Evolutionary conservation across 2,329 filamentous ascomycete genomes (phyloP), one percentile per base, ranked within the genome.

Genomic region (Magnaporthiopsis rhizophila): DNA sequence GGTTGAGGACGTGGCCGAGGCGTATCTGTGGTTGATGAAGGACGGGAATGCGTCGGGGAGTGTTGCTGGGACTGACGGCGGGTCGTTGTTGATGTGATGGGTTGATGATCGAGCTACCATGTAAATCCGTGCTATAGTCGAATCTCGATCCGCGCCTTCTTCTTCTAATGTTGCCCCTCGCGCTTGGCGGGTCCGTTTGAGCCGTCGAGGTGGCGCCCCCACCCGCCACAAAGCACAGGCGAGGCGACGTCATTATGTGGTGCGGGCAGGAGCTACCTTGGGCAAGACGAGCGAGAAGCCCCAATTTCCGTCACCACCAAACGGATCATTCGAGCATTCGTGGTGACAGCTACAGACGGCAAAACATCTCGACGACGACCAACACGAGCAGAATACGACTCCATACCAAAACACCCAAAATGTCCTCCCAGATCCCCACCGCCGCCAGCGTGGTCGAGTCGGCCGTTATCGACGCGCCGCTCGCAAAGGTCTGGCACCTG

Each of bases 401-500:
- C 13, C 58, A 26, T 8, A 4, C 1, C 32, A 7, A 3, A 34
- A 34, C 32, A 11, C 32, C 18, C 56, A 69, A 64, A 58, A 72
- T 72, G 67, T 56, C 67, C 59, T 65, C 70, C 63, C 59, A 61
- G 45, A 89, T 89, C 72, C 87, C 87, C 66, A 89, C 87, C 58
- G 85, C 85, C 66, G 88, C 86, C 70, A 87, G 84, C 32, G 85
- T 89, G 71, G 78, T 81, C 69, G 87, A 89, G 78, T 86, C 83
- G 64, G 81, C 85, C 72, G 86, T 91, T 75, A 89, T 91, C 76
- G 81, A 84, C 69, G 87, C 87, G 53, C 84, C 84, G 45, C 82
- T 90, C 73, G 81, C 82, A 71, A 75, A 83, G 69, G 87, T 90
- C 74, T 91, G 88, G 88, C 88, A 90, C 79, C 80, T 86, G 71